Conservation (phyloP, 192 early-diverging fungal species). For the Dissophora globulifera region DNA sequence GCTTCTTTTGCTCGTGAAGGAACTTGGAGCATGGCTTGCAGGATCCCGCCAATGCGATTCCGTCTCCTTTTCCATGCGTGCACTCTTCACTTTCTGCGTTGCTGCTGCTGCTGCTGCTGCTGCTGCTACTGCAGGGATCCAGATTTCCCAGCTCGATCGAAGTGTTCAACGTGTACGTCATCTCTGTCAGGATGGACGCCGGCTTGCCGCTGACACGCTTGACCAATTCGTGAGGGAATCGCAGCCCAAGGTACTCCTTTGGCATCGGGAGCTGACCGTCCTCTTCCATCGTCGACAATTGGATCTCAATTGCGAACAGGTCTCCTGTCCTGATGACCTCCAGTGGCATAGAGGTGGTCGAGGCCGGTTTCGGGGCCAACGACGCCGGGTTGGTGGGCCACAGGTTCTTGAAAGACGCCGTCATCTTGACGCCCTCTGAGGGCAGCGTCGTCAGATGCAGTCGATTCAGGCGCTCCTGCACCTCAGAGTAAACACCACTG, state of each 20-base stretch:
- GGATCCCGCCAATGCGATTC: background rate
- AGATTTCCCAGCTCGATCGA: slow-evolving; percentile 12
- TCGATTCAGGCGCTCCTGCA: slow-evolving; percentile 22
- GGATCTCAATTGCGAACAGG: slow-evolving; percentile 27
- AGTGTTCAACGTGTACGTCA: slow-evolving; percentile 23
- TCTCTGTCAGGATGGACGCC: slow-evolving; percentile 22
- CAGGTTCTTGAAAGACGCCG: slow-evolving; percentile 22
- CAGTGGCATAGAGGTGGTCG: background rate
- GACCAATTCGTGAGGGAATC: slow-evolving; percentile 34
- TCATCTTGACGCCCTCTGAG: slow-evolving; percentile 13
- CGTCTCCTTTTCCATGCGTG: no score
- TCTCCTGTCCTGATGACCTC: slow-evolving; percentile 41
- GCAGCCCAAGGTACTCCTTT: slow-evolving; percentile 25
- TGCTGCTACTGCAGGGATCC: no score
- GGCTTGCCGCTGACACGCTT: slow-evolving; percentile 26
- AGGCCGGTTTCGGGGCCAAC: background rate
- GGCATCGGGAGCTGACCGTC: slow-evolving; percentile 8
- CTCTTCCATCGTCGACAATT: background rate
- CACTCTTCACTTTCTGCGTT: no score
- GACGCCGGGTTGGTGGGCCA: background rate
- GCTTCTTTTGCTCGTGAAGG: slow-evolving; percentile 33
- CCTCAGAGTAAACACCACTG: slow-evolving; percentile 18
- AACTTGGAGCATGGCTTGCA: slow-evolving; percentile 35
- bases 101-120: no score
- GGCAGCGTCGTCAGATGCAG: slow-evolving; percentile 24